Conservation (phyloP, 345 rosid genomes). For the Nephelium lappaceum region DNA sequence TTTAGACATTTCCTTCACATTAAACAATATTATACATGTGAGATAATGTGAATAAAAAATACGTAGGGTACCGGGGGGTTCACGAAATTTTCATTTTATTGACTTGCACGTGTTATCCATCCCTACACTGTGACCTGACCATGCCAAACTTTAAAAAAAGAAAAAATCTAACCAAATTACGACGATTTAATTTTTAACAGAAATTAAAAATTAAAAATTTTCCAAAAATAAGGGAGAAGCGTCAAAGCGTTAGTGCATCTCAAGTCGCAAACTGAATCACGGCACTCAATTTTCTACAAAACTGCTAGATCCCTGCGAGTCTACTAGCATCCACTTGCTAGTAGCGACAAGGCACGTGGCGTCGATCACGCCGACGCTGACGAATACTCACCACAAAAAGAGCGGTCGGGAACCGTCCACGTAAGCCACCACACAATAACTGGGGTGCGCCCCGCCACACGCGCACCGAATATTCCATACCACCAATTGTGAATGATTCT, state of each 20-base stretch:
- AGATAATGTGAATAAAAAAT: too few relatives aligned
- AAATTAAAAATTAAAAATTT: background rate
- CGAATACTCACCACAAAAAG: background rate
- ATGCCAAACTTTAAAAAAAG: too few relatives aligned
- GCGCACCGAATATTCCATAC: slow-evolving; percentile 36
- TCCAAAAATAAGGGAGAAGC: background rate
- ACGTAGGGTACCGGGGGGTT: too few relatives aligned
- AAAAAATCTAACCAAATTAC: background rate
- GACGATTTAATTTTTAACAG: too few relatives aligned
- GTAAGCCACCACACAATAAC: background rate
- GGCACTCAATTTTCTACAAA: background rate
- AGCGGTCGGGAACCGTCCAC: slow-evolving; percentile 10
- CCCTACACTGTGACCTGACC: too few relatives aligned
- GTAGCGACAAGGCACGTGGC: background rate
- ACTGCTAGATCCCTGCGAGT: background rate
- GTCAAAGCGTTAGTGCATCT: background rate
- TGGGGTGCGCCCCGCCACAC: slow-evolving; percentile 7
- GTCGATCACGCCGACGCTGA: background rate
- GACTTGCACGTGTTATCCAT: too few relatives aligned
- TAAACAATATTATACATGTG: too few relatives aligned
- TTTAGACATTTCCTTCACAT: too few relatives aligned
- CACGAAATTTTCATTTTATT: too few relatives aligned
- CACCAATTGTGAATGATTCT: slow-evolving; percentile 26
- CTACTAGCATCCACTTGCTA: background rate
- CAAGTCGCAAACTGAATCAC: background rate